These are phyloP conservation scores for Lizonia empirigonia DNA, from an alignment of 2,329 filamentous ascomycete genomes.

Conservation along the genomic window DNA sequence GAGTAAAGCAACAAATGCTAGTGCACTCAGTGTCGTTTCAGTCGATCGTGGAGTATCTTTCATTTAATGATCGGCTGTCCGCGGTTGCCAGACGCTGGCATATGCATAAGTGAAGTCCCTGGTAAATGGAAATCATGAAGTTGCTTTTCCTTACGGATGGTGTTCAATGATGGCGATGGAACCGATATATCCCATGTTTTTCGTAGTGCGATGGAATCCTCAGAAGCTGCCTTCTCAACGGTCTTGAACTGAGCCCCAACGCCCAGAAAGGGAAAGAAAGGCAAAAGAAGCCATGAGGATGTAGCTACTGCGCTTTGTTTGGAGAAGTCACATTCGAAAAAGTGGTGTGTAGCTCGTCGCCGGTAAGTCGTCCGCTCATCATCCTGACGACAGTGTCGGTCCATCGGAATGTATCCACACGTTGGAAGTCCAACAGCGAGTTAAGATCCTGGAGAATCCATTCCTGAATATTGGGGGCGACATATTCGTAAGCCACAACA, in stretches of 20 bases:
- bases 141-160: neutral
- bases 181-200: constrained; percentile 8
- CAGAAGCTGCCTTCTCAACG: neutral
- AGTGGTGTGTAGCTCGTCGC: constrained; percentile 31
- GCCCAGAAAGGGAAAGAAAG: constrained; percentile 12
- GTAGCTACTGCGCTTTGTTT: constrained; percentile 17
- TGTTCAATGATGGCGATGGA: neutral
- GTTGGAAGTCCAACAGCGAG: constrained; percentile 34
- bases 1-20: neutral
- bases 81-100: constrained; percentile 10
- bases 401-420: constrained; percentile 38
- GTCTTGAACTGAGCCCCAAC: constrained; percentile 17
- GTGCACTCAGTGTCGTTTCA: neutral
- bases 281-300: constrained; percentile 9
- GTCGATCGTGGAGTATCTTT: constrained; percentile 13
- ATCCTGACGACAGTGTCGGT: constrained; percentile 30
- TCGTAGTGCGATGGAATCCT: neutral
- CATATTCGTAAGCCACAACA: constrained; percentile 42
- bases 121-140: constrained; percentile 6
- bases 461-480: constrained; percentile 27
- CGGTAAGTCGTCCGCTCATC: constrained; percentile 37
- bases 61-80: neutral
- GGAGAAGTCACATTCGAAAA: constrained; percentile 26
- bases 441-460: constrained; percentile 40
- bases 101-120: constrained; percentile 12